phyloP scores from a whole-genome alignment of 2,329 filamentous ascomycete species.

The Arachnomyces sp. region DNA sequence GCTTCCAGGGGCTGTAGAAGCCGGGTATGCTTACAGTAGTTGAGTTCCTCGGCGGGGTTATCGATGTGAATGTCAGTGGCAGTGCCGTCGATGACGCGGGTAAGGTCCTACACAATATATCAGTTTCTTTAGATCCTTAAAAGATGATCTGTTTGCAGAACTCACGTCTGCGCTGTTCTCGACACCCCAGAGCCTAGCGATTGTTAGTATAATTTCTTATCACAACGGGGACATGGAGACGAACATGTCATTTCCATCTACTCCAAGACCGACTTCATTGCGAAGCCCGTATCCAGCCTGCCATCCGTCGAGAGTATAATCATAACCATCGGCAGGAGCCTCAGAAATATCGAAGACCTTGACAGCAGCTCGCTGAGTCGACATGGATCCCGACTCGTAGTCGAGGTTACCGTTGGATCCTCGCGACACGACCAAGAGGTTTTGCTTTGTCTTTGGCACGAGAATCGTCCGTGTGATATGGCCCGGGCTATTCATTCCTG shows the following conservation, averaged over 20 bases:
- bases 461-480: constrained; percentile 61
- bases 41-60: constrained; percentile 67
- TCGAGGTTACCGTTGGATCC: constrained; percentile 60
- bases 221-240: not conserved
- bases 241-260: constrained; percentile 34
- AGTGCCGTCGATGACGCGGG: constrained; percentile 16
- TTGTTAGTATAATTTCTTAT: constrained; percentile 4
- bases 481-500: constrained; percentile 53
- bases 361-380: constrained; percentile 57
- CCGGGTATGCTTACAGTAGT: constrained; percentile 52
- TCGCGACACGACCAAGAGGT: constrained; percentile 55
- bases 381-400: constrained; percentile 39
- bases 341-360: constrained; percentile 51
- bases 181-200: constrained; percentile 47
- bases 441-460: constrained; percentile 47
- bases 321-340: constrained; percentile 30
- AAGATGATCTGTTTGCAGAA: too few species aligned
- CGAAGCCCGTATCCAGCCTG: constrained; percentile 59
- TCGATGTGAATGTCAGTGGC: constrained; percentile 56
- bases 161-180: constrained; percentile 59
- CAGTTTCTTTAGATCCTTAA: too few species aligned
- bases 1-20: constrained; percentile 42
- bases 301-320: constrained; percentile 44
- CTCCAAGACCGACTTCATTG: constrained; percentile 64
- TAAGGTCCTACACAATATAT: not conserved